These are phyloP conservation scores for Zasmidium citrigriseum DNA, from an alignment of 2,329 filamentous ascomycete species.

Conservation along the genomic window DNA sequence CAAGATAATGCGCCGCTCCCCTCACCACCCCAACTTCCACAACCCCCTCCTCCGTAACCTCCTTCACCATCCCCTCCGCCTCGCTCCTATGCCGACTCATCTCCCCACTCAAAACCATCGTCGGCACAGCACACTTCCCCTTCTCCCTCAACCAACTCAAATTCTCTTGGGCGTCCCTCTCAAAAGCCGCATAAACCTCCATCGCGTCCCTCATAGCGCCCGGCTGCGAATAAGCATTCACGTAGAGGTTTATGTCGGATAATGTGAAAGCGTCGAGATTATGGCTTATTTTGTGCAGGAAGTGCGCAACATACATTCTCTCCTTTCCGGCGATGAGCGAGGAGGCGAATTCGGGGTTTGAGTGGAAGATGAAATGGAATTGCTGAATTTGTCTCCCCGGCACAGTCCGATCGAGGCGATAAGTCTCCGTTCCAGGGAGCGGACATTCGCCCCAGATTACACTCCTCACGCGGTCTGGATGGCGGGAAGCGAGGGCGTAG, in stretches of 20 bases:
- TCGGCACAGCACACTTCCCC: constrained; percentile 14
- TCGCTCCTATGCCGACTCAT: not conserved
- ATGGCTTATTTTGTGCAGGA: constrained; percentile 42
- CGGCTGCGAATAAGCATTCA: constrained; percentile 36
- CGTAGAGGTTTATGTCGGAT: constrained; percentile 43
- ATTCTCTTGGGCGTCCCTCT: constrained; percentile 32
- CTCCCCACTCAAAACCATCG: constrained; percentile 3
- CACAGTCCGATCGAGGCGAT: constrained; percentile 9
- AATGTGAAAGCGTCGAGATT: constrained; percentile 40
- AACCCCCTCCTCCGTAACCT: not conserved
- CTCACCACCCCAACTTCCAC: not conserved
- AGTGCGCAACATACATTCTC: constrained; percentile 46
- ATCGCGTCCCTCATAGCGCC: constrained; percentile 37
- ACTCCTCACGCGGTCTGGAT: constrained; percentile 36
- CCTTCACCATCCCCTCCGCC: not conserved
- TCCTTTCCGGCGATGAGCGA: constrained; percentile 43
- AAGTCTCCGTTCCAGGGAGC: constrained; percentile 38
- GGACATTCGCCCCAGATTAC: constrained; percentile 48
- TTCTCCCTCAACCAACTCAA: constrained; percentile 12
- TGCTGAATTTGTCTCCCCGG: constrained; percentile 29
- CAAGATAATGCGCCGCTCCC: constrained; percentile 39
- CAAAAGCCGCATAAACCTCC: constrained; percentile 37
- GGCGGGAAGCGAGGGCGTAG: constrained; percentile 42
- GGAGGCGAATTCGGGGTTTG: constrained; percentile 41
- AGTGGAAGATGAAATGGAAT: constrained; percentile 49